Percentiles rank a stretch among this genome's conserved stretches.
Conservation (phyloP, 306 rosid species). For the Ochetophila trinervis region DNA sequence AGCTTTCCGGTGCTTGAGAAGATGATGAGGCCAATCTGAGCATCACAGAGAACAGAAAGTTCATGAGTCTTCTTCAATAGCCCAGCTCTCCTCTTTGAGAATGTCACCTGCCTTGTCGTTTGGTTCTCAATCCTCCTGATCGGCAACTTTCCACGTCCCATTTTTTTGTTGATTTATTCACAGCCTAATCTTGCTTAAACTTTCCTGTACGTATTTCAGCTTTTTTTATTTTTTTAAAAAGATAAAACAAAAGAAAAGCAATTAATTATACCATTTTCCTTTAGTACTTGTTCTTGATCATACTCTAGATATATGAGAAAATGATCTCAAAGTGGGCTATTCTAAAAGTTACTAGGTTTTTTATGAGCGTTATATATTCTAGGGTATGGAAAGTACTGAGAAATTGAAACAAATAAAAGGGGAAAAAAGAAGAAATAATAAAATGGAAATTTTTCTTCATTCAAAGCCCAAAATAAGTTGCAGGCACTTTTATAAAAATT, state of each 20-base stretch:
- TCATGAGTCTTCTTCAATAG: not conserved
- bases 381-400: no score
- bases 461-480: no score
- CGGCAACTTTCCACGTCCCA: not conserved
- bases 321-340: not conserved
- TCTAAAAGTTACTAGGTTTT: not conserved
- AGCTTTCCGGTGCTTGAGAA: not conserved
- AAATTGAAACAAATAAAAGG: no score
- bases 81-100: conserved; percentile 1
- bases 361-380: not conserved
- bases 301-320: not conserved
- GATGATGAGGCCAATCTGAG: not conserved
- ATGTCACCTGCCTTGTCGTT: not conserved
- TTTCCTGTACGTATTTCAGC: no score
- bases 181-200: not conserved
- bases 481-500: no score
- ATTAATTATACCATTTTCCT: not conserved
- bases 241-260: not conserved
- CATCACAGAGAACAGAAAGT: conserved; percentile 1
- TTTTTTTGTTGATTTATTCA: not conserved
- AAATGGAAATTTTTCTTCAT: no score
- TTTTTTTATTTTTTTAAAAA: not conserved
- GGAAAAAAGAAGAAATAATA: no score
- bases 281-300: not conserved
- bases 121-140: not conserved